A percentile compares a stretch with the other conserved stretches of the same genome.
These are phyloP conservation scores for Blastobotrys peoriensis DNA, from an alignment of 805 yeast genomes.

Conservation along the genomic window DNA sequence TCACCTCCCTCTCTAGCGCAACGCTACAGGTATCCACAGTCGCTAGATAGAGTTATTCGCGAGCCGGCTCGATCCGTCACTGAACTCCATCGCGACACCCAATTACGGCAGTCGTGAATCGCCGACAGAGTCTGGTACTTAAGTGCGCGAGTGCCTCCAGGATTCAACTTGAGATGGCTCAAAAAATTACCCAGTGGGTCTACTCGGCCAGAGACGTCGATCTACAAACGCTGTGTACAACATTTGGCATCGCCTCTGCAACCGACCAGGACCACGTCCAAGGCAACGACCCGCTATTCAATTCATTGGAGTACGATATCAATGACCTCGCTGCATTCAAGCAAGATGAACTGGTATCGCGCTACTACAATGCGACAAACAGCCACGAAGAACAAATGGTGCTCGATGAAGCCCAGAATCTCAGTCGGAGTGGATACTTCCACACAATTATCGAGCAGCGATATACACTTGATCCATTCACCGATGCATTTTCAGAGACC, in stretches of 20 bases:
- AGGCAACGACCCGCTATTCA: neutral
- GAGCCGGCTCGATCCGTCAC: no score
- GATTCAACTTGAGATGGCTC: no score
- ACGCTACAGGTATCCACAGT: no score
- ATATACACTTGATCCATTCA: neutral
- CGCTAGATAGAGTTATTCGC: no score
- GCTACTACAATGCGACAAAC: neutral
- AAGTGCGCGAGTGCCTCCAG: no score
- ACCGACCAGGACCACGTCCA: neutral
- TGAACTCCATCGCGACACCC: no score
- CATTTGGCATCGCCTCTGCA: neutral
- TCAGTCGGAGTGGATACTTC: neutral
- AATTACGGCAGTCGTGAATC: no score
- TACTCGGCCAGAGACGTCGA: neutral
- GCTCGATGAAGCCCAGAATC: neutral
- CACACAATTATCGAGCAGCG: neutral
- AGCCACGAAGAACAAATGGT: neutral
- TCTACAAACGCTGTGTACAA: neutral
- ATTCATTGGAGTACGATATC: neutral
- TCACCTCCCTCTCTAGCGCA: no score
- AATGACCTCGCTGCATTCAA: neutral
- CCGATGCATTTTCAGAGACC: neutral
- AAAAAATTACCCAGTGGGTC: neutral
- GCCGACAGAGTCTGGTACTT: no score
- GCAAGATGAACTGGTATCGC: neutral